A percentile compares a stretch with the other conserved stretches of the same genome.
Evolutionary conservation across 768 basidiomycete genomes (phyloP).

Genomic region (Tubosaeta brunneosetosa): DNA sequence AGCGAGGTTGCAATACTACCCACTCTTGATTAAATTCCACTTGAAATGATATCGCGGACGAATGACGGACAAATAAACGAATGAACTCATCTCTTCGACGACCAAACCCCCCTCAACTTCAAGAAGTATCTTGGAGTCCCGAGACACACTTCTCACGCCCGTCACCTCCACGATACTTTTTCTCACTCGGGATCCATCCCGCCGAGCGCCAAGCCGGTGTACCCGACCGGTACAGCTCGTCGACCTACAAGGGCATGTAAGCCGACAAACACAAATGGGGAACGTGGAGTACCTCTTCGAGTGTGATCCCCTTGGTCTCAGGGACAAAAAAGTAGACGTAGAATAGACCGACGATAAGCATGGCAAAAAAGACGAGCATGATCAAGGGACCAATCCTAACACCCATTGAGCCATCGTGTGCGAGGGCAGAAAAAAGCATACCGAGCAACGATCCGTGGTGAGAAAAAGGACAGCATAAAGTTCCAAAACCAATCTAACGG

Average conservation of each 20-base stretch:
- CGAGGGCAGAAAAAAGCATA: constrained; percentile 17
- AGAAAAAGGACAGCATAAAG: constrained; percentile 68
- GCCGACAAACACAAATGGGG: neutral
- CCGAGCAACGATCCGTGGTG: constrained; percentile 59
- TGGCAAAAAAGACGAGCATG: constrained; percentile 70
- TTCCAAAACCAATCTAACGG: constrained; percentile 64
- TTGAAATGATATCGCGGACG: too few species aligned
- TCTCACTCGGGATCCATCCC: constrained; percentile 50
- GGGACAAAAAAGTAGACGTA: constrained; percentile 78
- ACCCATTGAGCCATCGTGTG: neutral
- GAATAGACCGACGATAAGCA: constrained; percentile 61
- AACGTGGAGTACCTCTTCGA: constrained; percentile 36
- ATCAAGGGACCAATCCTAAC: constrained; percentile 67
- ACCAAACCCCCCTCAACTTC: too few species aligned
- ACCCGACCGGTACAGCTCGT: constrained; percentile 68
- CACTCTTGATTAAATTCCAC: too few species aligned
- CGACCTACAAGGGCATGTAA: constrained; percentile 42
- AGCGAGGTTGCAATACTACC: too few species aligned
- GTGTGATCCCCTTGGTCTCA: constrained; percentile 72
- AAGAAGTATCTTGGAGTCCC: constrained; percentile 15
- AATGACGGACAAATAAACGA: too few species aligned
- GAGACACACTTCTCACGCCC: constrained; percentile 22
- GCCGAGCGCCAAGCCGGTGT: constrained; percentile 64
- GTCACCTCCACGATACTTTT: constrained; percentile 24
- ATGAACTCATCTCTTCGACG: too few species aligned